phyloP scores from a whole-genome alignment of 345 rosid species.

The Corymbia maculata region DNA sequence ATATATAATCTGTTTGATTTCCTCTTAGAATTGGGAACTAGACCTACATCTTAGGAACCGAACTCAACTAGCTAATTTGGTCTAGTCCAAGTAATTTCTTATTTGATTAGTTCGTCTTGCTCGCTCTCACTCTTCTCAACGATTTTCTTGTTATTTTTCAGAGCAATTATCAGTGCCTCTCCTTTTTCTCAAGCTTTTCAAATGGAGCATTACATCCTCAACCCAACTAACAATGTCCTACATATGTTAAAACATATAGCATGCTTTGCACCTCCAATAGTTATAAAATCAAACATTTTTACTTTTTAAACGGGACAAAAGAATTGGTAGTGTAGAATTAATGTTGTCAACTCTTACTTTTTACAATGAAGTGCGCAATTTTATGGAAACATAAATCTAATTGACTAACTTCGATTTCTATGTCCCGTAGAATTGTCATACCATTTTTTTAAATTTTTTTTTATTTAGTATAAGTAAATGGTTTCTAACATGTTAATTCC shows the following conservation, averaged over 20 bases:
- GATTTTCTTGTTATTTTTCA: not conserved
- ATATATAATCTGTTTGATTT: no score
- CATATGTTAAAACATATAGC: not conserved
- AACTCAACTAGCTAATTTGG: no score
- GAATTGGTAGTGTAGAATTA: not conserved
- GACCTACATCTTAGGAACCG: no score
- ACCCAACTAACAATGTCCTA: not conserved
- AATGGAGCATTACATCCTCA: not conserved
- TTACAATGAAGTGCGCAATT: not conserved
- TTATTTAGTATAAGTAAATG: not conserved
- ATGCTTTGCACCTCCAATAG: not conserved
- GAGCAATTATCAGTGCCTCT: not conserved
- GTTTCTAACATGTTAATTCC: not conserved
- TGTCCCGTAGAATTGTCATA: not conserved
- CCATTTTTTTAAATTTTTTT: accelerated
- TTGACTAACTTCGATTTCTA: not conserved
- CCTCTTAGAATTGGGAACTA: no score
- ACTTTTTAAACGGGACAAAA: not conserved
- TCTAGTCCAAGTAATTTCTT: no score
- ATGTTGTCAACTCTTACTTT: not conserved
- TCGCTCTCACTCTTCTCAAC: no score
- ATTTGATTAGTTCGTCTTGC: no score
- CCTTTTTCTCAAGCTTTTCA: not conserved
- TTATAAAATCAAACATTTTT: not conserved
- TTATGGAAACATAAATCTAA: not conserved